Evolutionary conservation across 352 stramenopile species (phyloP).

Genomic region (Blastocystis hominis): DNA sequence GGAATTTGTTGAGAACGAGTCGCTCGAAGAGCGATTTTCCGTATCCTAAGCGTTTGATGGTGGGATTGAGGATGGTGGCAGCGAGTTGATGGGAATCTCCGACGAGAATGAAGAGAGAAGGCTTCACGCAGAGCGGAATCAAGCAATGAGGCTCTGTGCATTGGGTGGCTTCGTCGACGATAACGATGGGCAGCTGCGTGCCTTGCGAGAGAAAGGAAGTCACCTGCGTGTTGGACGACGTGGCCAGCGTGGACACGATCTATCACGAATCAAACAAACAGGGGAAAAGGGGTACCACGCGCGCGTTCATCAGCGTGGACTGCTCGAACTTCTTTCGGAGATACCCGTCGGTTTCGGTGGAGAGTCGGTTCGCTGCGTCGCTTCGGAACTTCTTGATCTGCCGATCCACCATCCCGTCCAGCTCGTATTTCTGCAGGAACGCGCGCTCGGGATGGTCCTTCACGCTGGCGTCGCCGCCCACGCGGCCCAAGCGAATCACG

Average conservation of each 20-base stretch:
- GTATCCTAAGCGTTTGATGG: neutral
- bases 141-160: constrained; percentile 46
- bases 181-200: constrained; percentile 26
- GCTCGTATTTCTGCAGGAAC: constrained; percentile 16
- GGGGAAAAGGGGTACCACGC: neutral
- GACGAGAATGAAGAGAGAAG: neutral
- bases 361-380: neutral
- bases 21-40: constrained; percentile 36
- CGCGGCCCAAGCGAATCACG: neutral
- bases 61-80: constrained; percentile 1
- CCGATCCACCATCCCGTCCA: constrained; percentile 13
- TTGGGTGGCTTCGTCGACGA: constrained; percentile 45
- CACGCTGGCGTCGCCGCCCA: neutral
- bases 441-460: neutral
- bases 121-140: constrained; percentile 24
- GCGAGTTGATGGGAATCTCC: constrained; percentile 39
- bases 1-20: neutral
- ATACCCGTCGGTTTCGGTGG: constrained; percentile 2
- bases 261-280: neutral
- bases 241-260: constrained; percentile 7
- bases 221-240: neutral
- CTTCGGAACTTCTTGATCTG: neutral
- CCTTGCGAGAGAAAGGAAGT: constrained; percentile 26
- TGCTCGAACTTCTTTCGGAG: constrained; percentile 24
- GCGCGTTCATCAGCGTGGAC: neutral